Conservation (phyloP, 306 rosid species). For the Delonix regia region DNA sequence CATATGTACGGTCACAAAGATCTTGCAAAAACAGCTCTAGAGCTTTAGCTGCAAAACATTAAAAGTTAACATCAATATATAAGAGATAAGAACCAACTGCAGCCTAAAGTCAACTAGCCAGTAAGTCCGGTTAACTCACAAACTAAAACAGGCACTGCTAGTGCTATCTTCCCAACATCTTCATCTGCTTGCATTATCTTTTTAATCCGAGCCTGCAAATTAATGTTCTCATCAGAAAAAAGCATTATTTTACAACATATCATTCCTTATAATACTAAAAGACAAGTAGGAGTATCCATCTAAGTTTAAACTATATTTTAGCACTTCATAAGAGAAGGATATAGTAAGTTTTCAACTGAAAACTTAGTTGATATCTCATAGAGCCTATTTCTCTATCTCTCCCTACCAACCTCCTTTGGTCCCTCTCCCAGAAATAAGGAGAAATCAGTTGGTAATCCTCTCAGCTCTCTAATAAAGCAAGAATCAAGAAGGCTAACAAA, state of each 20-base stretch:
- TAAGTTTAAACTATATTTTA: slow-evolving; percentile 9
- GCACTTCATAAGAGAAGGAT: neutral
- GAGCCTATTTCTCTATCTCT: neutral
- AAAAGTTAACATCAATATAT: slow-evolving; percentile 34
- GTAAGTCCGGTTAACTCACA: slow-evolving; percentile 62
- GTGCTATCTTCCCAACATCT: slow-evolving; percentile 95
- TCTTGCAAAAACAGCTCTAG: slow-evolving; percentile 97
- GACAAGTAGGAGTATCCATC: slow-evolving; percentile 2
- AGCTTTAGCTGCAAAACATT: slow-evolving; percentile 80
- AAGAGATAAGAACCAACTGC: neutral
- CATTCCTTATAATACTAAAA: slow-evolving; percentile 7
- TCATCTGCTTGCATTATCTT: slow-evolving; percentile 99
- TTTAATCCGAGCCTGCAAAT: slow-evolving; percentile 91
- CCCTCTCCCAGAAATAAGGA: neutral
- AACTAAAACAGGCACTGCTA: slow-evolving; percentile 97
- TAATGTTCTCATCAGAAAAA: slow-evolving; percentile 22
- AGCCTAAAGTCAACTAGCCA: slow-evolving; percentile 25
- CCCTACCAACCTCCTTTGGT: neutral
- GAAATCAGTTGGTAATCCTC: neutral
- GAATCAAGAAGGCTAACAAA: neutral
- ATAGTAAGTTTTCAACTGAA: slow-evolving; percentile 10
- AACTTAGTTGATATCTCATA: neutral
- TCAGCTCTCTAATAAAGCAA: neutral
- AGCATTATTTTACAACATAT: slow-evolving; percentile 11
- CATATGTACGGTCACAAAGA: slow-evolving; percentile 97